Percentiles rank a stretch among this genome's conserved stretches.
phyloP scores from a whole-genome alignment of 164 flowering plant species.

The Stephania yunnanensis region DNA sequence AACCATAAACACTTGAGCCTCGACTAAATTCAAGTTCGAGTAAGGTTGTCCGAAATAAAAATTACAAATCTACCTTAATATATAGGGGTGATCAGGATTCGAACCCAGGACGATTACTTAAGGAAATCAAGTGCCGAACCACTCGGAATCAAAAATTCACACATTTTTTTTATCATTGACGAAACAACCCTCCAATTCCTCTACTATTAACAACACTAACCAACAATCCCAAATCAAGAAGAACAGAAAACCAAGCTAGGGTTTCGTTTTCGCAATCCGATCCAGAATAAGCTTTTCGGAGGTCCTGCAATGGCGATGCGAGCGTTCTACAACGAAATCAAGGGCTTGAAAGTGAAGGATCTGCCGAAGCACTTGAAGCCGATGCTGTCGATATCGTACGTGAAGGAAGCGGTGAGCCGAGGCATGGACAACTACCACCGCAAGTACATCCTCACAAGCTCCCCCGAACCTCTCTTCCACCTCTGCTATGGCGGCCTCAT shows the following conservation, averaged over 20 bases:
- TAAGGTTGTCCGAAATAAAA: too few relatives aligned
- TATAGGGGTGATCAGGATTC: too few relatives aligned
- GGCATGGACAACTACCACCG: slow-evolving; percentile 64
- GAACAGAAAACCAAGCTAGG: slow-evolving; percentile 1
- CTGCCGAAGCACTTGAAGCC: slow-evolving; percentile 64
- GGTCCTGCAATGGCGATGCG: slow-evolving; percentile 50
- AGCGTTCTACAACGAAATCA: slow-evolving; percentile 66
- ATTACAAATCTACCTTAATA: too few relatives aligned
- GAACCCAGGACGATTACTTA: too few relatives aligned
- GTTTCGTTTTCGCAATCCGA: slow-evolving; percentile 12
- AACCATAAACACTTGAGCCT: too few relatives aligned
- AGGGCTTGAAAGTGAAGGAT: slow-evolving; percentile 67
- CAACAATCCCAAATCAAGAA: too few relatives aligned
- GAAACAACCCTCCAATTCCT: too few relatives aligned
- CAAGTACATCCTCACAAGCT: slow-evolving; percentile 72
- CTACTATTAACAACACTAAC: too few relatives aligned
- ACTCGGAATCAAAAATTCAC: too few relatives aligned
- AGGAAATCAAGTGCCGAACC: too few relatives aligned
- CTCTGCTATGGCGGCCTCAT: slow-evolving; percentile 82
- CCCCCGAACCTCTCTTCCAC: slow-evolving; percentile 62
- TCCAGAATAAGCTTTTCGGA: not conserved
- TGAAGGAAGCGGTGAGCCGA: slow-evolving; percentile 39
- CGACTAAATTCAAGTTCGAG: too few relatives aligned
- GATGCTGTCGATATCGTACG: slow-evolving; percentile 36
- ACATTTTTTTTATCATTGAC: too few relatives aligned